A percentile compares a stretch with the other conserved stretches of the same genome.
These are phyloP conservation scores for Tulasnella sp. DNA, from an alignment of 768 basidiomycete genomes.

Conservation along the genomic window DNA sequence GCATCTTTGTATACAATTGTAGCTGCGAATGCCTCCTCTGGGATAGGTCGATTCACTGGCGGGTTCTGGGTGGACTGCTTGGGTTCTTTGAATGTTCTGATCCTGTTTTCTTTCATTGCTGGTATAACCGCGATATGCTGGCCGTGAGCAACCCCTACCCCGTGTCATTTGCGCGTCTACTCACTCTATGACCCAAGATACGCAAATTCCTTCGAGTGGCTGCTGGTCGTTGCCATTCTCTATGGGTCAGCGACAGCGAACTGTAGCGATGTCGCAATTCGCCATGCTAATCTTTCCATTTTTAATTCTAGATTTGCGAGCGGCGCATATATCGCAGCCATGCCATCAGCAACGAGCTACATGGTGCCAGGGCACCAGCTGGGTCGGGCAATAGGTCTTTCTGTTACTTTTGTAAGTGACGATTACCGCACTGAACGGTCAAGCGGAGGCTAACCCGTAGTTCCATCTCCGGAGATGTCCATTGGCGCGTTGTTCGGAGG, in stretches of 20 bases:
- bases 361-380: slow-evolving; percentile 23
- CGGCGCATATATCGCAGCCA: slow-evolving; percentile 46
- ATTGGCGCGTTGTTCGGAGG: slow-evolving; percentile 25
- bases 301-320: slow-evolving; percentile 47
- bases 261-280: no score
- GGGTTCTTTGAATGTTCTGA: slow-evolving; percentile 65
- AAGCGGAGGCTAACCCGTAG: background rate
- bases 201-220: slow-evolving; percentile 37
- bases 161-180: background rate
- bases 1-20: slow-evolving; percentile 31
- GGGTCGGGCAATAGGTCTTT: slow-evolving; percentile 27
- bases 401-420: slow-evolving; percentile 14
- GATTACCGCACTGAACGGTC: background rate
- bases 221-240: slow-evolving; percentile 53
- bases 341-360: slow-evolving; percentile 24
- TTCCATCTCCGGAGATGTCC: slow-evolving; percentile 4
- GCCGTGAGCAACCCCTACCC: slow-evolving; percentile 49
- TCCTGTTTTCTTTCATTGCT: slow-evolving; percentile 53
- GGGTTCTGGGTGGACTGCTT: slow-evolving; percentile 33
- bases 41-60: slow-evolving; percentile 34
- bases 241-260: slow-evolving; percentile 55
- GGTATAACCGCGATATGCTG: slow-evolving; percentile 62
- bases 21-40: slow-evolving; percentile 34
- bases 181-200: background rate
- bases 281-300: no score